Evolutionary conservation across 305 asterid genomes (phyloP).

Genomic region (Coffea humblotiana): DNA sequence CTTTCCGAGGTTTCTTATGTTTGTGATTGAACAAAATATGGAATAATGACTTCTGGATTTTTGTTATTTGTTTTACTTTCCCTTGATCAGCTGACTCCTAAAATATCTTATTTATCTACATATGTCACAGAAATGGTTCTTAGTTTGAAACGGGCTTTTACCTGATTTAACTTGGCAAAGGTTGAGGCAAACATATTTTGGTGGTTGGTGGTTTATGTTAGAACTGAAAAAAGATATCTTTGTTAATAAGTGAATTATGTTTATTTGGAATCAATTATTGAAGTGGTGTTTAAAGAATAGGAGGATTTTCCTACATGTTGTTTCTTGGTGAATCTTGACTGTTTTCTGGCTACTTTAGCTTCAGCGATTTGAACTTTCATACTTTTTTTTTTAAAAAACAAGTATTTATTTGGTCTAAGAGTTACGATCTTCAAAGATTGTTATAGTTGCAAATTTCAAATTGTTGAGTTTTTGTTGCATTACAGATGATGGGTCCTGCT

Average conservation of each 20-base stretch:
- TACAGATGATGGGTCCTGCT: slow-evolving; percentile 84
- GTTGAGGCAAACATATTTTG: neutral
- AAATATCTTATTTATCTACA: neutral
- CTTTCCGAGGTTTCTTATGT: neutral
- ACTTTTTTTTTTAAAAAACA: too few relatives aligned
- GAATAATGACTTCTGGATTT: neutral
- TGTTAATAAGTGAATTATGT: neutral
- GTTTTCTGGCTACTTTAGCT: neutral
- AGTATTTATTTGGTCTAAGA: neutral
- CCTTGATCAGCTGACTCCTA: neutral
- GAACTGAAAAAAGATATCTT: neutral
- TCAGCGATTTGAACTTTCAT: neutral
- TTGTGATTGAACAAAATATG: neutral
- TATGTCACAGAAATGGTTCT: neutral
- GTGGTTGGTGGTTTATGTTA: neutral
- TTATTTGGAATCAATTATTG: neutral
- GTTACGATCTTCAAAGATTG: neutral
- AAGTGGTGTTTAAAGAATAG: neutral
- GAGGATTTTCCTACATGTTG: neutral
- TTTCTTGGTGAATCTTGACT: neutral
- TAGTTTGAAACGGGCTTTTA: neutral
- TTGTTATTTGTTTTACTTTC: neutral
- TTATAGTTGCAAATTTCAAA: neutral
- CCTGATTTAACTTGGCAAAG: neutral
- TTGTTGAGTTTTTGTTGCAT: slow-evolving; percentile 10